Evolutionary conservation across 1,284 basidiomycete genomes (phyloP).

Genomic region (Malassezia globosa): DNA sequence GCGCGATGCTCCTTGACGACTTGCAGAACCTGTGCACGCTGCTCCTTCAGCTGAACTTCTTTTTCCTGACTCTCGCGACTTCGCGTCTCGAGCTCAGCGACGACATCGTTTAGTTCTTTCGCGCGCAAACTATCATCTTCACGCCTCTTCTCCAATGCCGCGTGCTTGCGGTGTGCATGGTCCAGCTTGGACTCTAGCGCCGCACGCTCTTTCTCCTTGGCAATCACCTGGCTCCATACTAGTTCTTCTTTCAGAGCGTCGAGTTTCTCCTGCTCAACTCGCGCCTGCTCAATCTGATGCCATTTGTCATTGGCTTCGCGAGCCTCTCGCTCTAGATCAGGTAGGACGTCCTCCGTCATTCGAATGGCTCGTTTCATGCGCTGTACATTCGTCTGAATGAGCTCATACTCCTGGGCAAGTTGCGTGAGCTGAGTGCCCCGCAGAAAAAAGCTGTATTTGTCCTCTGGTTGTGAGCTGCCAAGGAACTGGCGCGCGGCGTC

Average conservation of each 20-base stretch:
- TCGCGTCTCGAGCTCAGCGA: slow-evolving; percentile 33
- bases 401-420: slow-evolving; percentile 73
- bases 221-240: slow-evolving; percentile 75
- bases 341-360: slow-evolving; percentile 56
- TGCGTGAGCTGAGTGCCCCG: slow-evolving; percentile 82
- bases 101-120: slow-evolving; percentile 18
- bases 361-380: slow-evolving; percentile 30
- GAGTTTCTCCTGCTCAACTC: slow-evolving; percentile 59
- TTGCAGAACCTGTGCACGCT: slow-evolving; percentile 18
- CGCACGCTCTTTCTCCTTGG: slow-evolving; percentile 53
- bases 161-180: slow-evolving; percentile 19
- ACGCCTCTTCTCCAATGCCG: slow-evolving; percentile 20
- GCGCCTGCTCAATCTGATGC: slow-evolving; percentile 62
- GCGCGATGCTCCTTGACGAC: slow-evolving; percentile 50
- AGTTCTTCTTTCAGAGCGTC: slow-evolving; percentile 66
- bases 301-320: slow-evolving; percentile 58
- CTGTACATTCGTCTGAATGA: slow-evolving; percentile 51
- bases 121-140: slow-evolving; percentile 18
- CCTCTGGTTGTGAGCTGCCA: slow-evolving; percentile 65
- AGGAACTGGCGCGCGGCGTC: slow-evolving; percentile 68
- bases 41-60: slow-evolving; percentile 22
- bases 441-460: slow-evolving; percentile 85
- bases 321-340: slow-evolving; percentile 58
- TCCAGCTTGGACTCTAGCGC: slow-evolving; percentile 21
- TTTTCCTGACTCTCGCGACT: slow-evolving; percentile 17